A percentile compares a stretch with the other conserved stretches of the same genome.
Evolutionary conservation across 2,329 filamentous ascomycete species (phyloP).

Genomic region (Cryphonectria carpinicola): DNA sequence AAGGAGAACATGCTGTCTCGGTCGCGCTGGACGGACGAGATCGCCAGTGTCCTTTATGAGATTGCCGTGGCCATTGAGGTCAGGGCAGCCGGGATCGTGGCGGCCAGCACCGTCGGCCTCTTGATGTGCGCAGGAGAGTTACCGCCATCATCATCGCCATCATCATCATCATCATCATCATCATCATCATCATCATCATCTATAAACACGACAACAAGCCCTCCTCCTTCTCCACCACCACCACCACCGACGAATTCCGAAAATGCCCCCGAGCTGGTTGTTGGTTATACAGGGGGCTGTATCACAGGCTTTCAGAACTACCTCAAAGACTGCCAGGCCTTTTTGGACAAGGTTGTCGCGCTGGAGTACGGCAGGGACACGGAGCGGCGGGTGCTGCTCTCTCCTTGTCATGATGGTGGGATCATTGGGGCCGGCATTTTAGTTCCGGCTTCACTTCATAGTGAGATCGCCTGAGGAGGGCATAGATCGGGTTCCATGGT

Average conservation of each 20-base stretch:
- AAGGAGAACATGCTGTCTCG: slow-evolving; percentile 34
- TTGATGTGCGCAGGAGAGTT: slow-evolving; percentile 72
- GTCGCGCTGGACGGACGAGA: slow-evolving; percentile 66
- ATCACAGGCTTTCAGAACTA: slow-evolving; percentile 81
- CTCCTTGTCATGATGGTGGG: slow-evolving; percentile 64
- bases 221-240: not conserved
- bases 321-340: slow-evolving; percentile 68
- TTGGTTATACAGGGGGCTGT: slow-evolving; percentile 80
- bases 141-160: slow-evolving; percentile 22
- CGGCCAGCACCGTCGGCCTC: slow-evolving; percentile 72
- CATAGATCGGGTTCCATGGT: not conserved
- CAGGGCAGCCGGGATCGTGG: slow-evolving; percentile 74
- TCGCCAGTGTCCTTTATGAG: slow-evolving; percentile 63
- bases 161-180: not conserved
- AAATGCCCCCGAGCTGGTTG: slow-evolving; percentile 60
- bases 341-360: slow-evolving; percentile 61
- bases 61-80: slow-evolving; percentile 73
- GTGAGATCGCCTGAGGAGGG: slow-evolving; percentile 12
- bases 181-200: not conserved
- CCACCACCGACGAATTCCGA: slow-evolving; percentile 8
- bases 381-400: slow-evolving; percentile 48
- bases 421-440: slow-evolving; percentile 66
- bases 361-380: slow-evolving; percentile 41
- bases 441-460: slow-evolving; percentile 50
- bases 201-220: not conserved